Evolutionary conservation across 2,329 filamentous ascomycete species (phyloP).

Genomic region (Talaromyces sp.): DNA sequence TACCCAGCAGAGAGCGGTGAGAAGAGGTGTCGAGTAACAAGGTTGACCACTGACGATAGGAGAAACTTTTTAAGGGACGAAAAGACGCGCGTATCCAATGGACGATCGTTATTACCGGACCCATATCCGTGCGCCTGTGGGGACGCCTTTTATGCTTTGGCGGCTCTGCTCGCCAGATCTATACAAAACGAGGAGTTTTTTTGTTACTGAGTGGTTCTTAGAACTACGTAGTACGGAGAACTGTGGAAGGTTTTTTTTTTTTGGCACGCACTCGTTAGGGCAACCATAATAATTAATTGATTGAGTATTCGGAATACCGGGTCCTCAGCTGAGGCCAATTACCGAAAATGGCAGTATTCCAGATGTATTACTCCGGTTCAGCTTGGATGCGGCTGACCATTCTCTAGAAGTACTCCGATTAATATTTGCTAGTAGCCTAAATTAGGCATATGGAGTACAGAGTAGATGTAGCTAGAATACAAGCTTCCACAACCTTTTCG

Average conservation of each 20-base stretch:
- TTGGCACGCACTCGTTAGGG: neutral
- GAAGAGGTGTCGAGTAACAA: neutral
- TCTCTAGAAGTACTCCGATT: neutral
- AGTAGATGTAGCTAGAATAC: too few species aligned
- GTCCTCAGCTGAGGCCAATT: neutral
- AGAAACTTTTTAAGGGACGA: neutral
- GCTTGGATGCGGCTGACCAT: neutral
- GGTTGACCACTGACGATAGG: neutral
- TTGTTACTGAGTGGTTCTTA: neutral
- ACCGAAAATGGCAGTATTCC: neutral
- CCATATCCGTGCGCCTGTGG: neutral
- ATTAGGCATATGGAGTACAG: too few species aligned
- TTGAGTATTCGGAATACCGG: neutral
- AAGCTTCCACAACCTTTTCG: neutral
- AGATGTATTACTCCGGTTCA: neutral
- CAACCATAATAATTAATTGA: too few species aligned
- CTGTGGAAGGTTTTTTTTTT: neutral
- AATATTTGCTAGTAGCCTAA: neutral
- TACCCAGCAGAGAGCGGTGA: neutral
- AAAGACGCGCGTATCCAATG: neutral
- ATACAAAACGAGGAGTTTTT: too few species aligned
- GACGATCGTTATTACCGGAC: neutral
- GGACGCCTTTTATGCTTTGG: neutral
- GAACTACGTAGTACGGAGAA: neutral
- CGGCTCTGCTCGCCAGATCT: neutral